These are phyloP conservation scores for Brassica nigra DNA, from an alignment of 345 rosid species.

Conservation along the genomic window DNA sequence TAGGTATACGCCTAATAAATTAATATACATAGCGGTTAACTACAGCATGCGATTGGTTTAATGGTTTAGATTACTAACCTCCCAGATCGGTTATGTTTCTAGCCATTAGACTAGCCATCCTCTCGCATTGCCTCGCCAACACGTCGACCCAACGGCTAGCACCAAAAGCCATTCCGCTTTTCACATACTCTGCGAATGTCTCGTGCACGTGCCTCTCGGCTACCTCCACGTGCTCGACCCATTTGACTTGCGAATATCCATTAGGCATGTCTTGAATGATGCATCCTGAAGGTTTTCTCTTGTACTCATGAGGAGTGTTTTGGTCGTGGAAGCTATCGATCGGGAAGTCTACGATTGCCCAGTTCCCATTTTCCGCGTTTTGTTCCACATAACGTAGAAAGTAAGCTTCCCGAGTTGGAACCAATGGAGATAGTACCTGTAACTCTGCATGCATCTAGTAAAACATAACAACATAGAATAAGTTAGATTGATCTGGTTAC, in stretches of 20 bases:
- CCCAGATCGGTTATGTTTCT: conserved; percentile 81
- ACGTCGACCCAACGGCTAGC: conserved; percentile 88
- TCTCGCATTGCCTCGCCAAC: conserved; percentile 80
- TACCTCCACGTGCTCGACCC: conserved; percentile 88
- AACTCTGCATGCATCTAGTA: conserved; percentile 85
- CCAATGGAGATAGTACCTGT: conserved; percentile 78
- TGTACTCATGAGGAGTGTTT: conserved; percentile 52
- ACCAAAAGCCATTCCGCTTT: conserved; percentile 74
- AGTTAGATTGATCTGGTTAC: neutral
- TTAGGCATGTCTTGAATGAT: conserved; percentile 94
- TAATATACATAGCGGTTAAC: too few relatives aligned
- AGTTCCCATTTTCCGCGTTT: conserved; percentile 59
- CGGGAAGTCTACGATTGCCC: conserved; percentile 89
- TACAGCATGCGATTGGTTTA: too few relatives aligned
- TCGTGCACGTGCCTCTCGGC: conserved; percentile 73
- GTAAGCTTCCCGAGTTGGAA: conserved; percentile 78
- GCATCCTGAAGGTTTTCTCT: conserved; percentile 84
- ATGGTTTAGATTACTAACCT: conserved; percentile 47
- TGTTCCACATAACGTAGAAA: conserved; percentile 87
- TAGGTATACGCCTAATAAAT: too few relatives aligned
- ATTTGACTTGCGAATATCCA: conserved; percentile 91
- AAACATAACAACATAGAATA: conserved; percentile 3
- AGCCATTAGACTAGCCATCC: conserved; percentile 92
- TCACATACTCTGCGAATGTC: conserved; percentile 50
- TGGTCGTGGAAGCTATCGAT: conserved; percentile 61